Percentiles rank a stretch among this genome's conserved stretches.
Evolutionary conservation across 2,329 filamentous ascomycete species (phyloP).

Genomic region (Aureobasidium sp.): DNA sequence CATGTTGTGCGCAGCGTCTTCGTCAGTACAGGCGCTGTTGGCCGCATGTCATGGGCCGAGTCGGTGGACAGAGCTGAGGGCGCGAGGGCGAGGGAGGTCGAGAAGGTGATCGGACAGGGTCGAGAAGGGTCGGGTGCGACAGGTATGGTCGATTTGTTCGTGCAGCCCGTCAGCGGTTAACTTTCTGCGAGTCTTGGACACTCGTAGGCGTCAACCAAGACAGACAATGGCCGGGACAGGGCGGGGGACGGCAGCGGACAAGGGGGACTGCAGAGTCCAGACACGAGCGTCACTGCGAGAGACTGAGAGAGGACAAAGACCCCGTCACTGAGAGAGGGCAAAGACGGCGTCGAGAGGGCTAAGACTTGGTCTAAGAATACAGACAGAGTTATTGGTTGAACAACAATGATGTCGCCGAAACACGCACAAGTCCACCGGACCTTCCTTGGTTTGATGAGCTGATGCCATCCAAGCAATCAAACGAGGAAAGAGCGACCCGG

Average conservation of each 20-base stretch:
- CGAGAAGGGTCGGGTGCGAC: background rate
- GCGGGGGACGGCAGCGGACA: background rate
- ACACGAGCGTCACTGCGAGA: background rate
- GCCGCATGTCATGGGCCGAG: slow-evolving; percentile 2
- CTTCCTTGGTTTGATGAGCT: slow-evolving; percentile 7
- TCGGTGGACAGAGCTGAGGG: background rate
- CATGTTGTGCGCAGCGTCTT: slow-evolving; percentile 19
- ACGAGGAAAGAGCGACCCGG: background rate
- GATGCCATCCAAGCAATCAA: background rate
- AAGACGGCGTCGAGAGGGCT: too few relatives aligned
- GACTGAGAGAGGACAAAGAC: too few relatives aligned
- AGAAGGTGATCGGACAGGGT: background rate
- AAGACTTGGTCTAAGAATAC: too few relatives aligned
- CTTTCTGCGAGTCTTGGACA: background rate
- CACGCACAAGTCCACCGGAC: background rate
- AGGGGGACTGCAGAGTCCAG: background rate
- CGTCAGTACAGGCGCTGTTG: slow-evolving; percentile 1
- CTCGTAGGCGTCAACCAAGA: background rate
- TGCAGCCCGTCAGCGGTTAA: background rate
- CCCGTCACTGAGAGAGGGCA: too few relatives aligned
- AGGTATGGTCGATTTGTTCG: background rate
- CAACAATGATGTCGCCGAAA: slow-evolving; percentile 3
- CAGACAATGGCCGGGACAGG: background rate
- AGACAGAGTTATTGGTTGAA: background rate
- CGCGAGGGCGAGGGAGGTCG: background rate